Conservation (phyloP, 768 basidiomycete genomes). For the Chalciporus chontae region DNA sequence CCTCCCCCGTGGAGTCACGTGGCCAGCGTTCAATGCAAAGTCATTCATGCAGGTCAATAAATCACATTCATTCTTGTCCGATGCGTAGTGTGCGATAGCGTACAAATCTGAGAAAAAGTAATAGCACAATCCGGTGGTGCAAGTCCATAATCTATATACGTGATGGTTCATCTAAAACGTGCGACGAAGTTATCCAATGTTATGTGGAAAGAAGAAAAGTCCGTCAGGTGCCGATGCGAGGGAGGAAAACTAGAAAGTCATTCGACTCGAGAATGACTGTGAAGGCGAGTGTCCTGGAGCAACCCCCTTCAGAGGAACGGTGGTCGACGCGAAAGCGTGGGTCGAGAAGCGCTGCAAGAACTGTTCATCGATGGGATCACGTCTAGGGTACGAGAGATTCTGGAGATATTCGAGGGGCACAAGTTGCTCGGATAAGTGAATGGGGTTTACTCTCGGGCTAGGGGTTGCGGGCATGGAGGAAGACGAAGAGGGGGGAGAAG, state of each 20-base stretch:
- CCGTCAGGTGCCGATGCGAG: not conserved
- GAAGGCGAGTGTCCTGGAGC: slow-evolving; percentile 14
- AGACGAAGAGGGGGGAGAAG: slow-evolving; percentile 35
- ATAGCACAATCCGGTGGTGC: slow-evolving; percentile 21
- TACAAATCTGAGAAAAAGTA: slow-evolving; percentile 18
- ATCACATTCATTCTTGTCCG: slow-evolving; percentile 15
- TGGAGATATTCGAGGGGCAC: slow-evolving; percentile 66
- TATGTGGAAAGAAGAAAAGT: slow-evolving; percentile 2
- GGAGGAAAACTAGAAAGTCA: slow-evolving; percentile 14
- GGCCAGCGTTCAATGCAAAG: no score
- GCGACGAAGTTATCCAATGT: slow-evolving; percentile 10
- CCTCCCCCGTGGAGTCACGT: no score
- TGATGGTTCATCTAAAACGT: slow-evolving; percentile 22
- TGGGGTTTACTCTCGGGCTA: slow-evolving; percentile 24
- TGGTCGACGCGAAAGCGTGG: slow-evolving; percentile 19
- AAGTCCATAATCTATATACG: slow-evolving; percentile 31
- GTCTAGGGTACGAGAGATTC: slow-evolving; percentile 47
- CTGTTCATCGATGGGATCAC: slow-evolving; percentile 64
- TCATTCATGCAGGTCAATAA: not conserved
- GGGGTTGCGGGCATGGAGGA: slow-evolving; percentile 39
- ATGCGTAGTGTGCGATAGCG: slow-evolving; percentile 15
- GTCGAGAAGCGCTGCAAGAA: slow-evolving; percentile 54
- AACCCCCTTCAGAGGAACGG: slow-evolving; percentile 14
- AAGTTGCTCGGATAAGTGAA: slow-evolving; percentile 35
- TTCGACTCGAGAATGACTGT: slow-evolving; percentile 25